A percentile compares a stretch with the other conserved stretches of the same genome.
Conservation (phyloP, 805 yeast genomes). For the Cyberlindnera xishuangbannaensis region DNA sequence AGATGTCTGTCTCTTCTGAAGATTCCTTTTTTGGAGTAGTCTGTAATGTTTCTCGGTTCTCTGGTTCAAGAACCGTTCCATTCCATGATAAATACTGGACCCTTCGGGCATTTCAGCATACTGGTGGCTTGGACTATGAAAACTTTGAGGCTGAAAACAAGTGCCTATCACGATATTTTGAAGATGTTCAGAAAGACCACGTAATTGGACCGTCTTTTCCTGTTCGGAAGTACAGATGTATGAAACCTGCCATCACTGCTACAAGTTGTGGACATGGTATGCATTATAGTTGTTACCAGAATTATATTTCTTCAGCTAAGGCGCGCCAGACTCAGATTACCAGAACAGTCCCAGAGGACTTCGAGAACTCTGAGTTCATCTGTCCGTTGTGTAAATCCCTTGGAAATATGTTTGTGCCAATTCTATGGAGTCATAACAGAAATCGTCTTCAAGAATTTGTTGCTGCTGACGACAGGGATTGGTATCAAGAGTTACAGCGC, state of each 20-base stretch:
- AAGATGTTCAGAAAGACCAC: slow-evolving; percentile 29
- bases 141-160: slow-evolving; percentile 20
- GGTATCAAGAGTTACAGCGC: slow-evolving; percentile 17
- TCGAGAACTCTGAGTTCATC: slow-evolving; percentile 63
- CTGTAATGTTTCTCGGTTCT: slow-evolving; percentile 50
- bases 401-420: slow-evolving; percentile 78
- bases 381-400: slow-evolving; percentile 91
- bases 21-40: slow-evolving; percentile 70
- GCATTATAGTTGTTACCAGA: slow-evolving; percentile 73
- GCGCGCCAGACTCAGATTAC: slow-evolving; percentile 66
- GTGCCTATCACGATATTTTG: slow-evolving; percentile 36
- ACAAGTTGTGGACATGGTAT: slow-evolving; percentile 92
- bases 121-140: slow-evolving; percentile 12
- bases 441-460: slow-evolving; percentile 17
- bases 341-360: slow-evolving; percentile 73
- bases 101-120: slow-evolving; percentile 52
- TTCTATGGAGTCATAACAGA: slow-evolving; percentile 51
- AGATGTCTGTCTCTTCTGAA: slow-evolving; percentile 59
- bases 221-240: slow-evolving; percentile 24
- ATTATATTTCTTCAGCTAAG: slow-evolving; percentile 52
- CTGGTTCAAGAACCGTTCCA: slow-evolving; percentile 61
- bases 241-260: slow-evolving; percentile 29
- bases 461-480: slow-evolving; percentile 5
- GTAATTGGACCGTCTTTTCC: slow-evolving; percentile 70
- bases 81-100: slow-evolving; percentile 61